Base-by-base conservation (phyloP, 129 eudicot genomes). In the Centella asiatica region DNA sequence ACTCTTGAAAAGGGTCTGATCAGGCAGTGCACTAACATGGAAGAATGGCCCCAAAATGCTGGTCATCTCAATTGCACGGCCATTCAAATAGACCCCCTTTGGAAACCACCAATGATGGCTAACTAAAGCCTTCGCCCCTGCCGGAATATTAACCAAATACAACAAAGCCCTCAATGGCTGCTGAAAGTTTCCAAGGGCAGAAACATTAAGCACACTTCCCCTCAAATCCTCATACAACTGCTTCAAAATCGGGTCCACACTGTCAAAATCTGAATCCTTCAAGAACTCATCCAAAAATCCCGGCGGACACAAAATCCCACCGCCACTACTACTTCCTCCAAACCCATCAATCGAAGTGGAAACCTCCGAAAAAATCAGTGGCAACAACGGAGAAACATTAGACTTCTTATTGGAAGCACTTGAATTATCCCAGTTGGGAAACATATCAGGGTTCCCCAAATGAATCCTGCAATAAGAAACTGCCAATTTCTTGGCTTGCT, bases 41-140 rank as follows among this genome's bases (percentile, higher is more conserved):
- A 92, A 92, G 70, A 92, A 92, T 0, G 95, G 95, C 27, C 98
- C 98, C 79, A 92, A 72, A 56, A 92, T 92, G 73, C 95, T 92
- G 1, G 95, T 80, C 95, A 84, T 87, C 67, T 92, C 98, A 42
- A 92, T 87, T 9, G 76, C 94, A 28, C 98, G 80, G 3, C 98
- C 98, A 48, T 84, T 92, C 73, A 87, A 55, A 48, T 77, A 92
- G 6, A 73, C 71, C 19, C 98, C 82, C 54, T 78, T 82, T 0
- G 98, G 95, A 20, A 87, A 81, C 98, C 98, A 92, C 98, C 98
- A 87, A 1, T 63, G 86, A 57, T 92, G 98, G 74, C 66, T 92
- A 58, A 92, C 98, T 61, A 92, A 74, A 53, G 83, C 83, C 63
- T 76, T 80, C 1, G 86, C 90, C 12, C 94, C 98, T 39, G 81